Percentiles rank a stretch among this genome's conserved stretches.
These are phyloP conservation scores for Pseudogymnoascus sp. DNA, from an alignment of 2,329 filamentous ascomycete genomes.

Conservation along the genomic window DNA sequence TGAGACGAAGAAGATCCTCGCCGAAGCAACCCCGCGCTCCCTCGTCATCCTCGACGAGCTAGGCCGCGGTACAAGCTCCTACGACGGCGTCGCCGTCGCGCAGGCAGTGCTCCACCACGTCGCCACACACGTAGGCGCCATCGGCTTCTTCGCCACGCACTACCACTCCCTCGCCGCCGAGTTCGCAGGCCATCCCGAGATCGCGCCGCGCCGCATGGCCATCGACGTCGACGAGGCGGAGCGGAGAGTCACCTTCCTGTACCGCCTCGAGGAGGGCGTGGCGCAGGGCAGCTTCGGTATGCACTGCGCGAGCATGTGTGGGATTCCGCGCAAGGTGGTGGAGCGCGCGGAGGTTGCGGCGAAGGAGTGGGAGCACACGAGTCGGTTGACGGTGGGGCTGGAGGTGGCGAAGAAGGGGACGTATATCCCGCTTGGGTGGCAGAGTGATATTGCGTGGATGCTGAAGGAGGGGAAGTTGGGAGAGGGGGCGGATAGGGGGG, in stretches of 20 bases:
- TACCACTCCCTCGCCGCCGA: conserved; percentile 92
- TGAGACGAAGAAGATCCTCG: conserved; percentile 95
- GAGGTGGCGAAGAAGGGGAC: conserved; percentile 73
- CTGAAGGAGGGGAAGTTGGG: conserved; percentile 50
- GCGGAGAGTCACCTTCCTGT: conserved; percentile 89
- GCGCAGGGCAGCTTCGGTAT: conserved; percentile 97
- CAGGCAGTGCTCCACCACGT: conserved; percentile 97
- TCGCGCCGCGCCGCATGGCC: conserved; percentile 81
- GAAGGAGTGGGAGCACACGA: conserved; percentile 91
- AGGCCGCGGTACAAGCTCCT: conserved; percentile 87
- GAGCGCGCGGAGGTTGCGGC: conserved; percentile 83
- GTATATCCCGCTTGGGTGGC: conserved; percentile 75
- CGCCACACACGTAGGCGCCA: conserved; percentile 83
- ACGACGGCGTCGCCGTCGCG: conserved; percentile 93
- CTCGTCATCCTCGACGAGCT: conserved; percentile 96
- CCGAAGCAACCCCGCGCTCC: conserved; percentile 87
- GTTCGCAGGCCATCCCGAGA: conserved; percentile 83
- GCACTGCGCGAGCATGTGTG: conserved; percentile 98
- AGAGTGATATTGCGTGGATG: conserved; percentile 80
- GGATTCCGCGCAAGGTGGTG: conserved; percentile 77
- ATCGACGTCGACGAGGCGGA: conserved; percentile 85
- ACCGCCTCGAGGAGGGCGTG: conserved; percentile 87
- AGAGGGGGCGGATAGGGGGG: conserved; percentile 43
- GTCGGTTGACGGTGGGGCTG: conserved; percentile 78
- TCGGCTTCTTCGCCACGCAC: conserved; percentile 96